These are phyloP conservation scores for Suhomyces prunicola DNA, from an alignment of 805 yeast genomes.

Conservation along the genomic window DNA sequence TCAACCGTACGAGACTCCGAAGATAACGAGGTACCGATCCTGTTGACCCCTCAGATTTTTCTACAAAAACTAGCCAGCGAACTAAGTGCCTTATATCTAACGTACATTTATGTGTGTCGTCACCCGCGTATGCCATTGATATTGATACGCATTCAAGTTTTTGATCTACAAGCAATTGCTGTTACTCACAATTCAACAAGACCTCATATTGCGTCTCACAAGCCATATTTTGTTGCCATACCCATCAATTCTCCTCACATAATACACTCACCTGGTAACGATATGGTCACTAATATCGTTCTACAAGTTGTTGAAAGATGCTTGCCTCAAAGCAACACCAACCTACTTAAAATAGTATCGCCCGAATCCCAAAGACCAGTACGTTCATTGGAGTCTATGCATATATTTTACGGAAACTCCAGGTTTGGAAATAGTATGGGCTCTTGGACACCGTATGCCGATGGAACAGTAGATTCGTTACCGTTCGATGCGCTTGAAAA, in stretches of 20 bases:
- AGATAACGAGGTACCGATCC: slow-evolving; percentile 26
- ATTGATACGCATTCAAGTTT: slow-evolving; percentile 64
- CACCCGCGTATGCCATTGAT: slow-evolving; percentile 63
- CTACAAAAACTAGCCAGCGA: slow-evolving; percentile 45
- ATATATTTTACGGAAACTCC: slow-evolving; percentile 58
- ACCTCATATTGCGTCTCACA: slow-evolving; percentile 51
- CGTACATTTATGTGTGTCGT: slow-evolving; percentile 63
- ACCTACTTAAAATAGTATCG: slow-evolving; percentile 37
- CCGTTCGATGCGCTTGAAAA: slow-evolving; percentile 49
- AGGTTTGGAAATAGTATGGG: slow-evolving; percentile 63
- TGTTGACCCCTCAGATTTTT: slow-evolving; percentile 51
- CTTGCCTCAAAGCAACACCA: slow-evolving; percentile 43
- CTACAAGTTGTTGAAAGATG: slow-evolving; percentile 59
- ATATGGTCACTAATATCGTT: slow-evolving; percentile 48
- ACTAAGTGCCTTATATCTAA: slow-evolving; percentile 50
- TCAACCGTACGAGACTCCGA: slow-evolving; percentile 42
- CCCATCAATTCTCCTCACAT: slow-evolving; percentile 66
- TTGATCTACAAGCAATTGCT: slow-evolving; percentile 41
- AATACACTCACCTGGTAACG: slow-evolving; percentile 50
- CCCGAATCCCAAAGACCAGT: slow-evolving; percentile 34
- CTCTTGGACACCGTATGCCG: slow-evolving; percentile 72
- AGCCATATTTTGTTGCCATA: slow-evolving; percentile 63
- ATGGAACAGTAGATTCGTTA: slow-evolving; percentile 58
- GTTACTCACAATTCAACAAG: slow-evolving; percentile 13
- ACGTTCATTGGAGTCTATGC: slow-evolving; percentile 52